These are phyloP conservation scores for Plantago major DNA, from an alignment of 257 asterid species.

Conservation along the genomic window DNA sequence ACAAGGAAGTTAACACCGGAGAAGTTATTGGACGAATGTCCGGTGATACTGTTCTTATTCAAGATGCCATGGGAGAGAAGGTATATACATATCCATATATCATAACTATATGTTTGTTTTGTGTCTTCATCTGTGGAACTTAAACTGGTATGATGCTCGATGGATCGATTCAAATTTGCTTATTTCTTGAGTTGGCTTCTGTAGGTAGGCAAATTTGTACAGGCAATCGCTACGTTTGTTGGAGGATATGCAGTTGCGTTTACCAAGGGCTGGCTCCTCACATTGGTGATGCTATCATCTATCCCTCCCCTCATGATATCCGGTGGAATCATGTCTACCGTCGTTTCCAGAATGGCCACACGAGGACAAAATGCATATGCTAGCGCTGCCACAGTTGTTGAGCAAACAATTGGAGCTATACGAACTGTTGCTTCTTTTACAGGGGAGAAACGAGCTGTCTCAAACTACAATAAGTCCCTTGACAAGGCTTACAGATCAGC, in stretches of 20 bases:
- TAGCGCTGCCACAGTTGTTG: conserved; percentile 29
- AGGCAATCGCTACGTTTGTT: conserved; percentile 10
- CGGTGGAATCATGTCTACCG: conserved; percentile 11
- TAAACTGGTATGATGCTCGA: no score
- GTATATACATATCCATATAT: neutral
- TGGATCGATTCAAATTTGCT: no score
- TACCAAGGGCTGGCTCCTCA: conserved; percentile 12
- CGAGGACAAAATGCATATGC: conserved; percentile 33
- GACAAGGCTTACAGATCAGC: conserved; percentile 35
- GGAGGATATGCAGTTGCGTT: conserved; percentile 13
- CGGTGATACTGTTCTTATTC: conserved; percentile 13
- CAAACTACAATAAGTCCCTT: conserved; percentile 42
- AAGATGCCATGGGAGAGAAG: conserved; percentile 19
- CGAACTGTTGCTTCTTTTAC: conserved; percentile 59
- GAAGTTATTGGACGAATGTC: conserved; percentile 17
- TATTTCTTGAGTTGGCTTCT: neutral
- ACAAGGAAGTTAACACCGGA: conserved; percentile 13
- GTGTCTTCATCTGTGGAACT: neutral
- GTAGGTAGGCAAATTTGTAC: conserved; percentile 11
- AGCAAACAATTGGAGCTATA: conserved; percentile 30
- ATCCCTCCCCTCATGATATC: conserved; percentile 18
- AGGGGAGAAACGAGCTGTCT: conserved; percentile 50
- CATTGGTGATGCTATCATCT: conserved; percentile 10
- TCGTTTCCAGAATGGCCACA: conserved; percentile 21
- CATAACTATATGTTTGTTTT: neutral